Base-by-base conservation (phyloP, 2,329 filamentous ascomycete species). In the Conoideocrella luteorostrata region DNA sequence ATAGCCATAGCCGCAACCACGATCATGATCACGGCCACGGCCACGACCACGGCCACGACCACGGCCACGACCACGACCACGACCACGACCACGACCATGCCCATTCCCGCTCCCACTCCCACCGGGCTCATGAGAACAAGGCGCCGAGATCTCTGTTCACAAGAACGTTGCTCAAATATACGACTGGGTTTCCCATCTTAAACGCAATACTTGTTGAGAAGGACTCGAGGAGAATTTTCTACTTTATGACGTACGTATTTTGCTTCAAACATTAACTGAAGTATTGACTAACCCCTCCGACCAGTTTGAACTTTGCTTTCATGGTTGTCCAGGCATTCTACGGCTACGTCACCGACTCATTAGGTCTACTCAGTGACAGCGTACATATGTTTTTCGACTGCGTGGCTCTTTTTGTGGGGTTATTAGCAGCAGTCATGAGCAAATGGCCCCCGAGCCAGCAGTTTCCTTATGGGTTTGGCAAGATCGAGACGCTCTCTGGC, bases 341-440 rank as follows among this genome's bases (percentile, higher is more conserved):
- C 58, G 93, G 93, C 39, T 94, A 93, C 56, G 69, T 93, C 10
- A 97, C 89, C 4, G 90, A 95, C 53, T 98, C 93, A 0, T 71
- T 98, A 5, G 93, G 93, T 3, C 74, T 98, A n/a, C 78, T 98
- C 15, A 95, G 89, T 53, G 93, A 98, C 65, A 97, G 90, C 57
- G 93, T 98, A 50, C 93, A 98, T 67, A 98, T 98, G 93, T 91
- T 98, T 58, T 97, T 98, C 56, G 93, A 98, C 65, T 98, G 93
- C 54, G 82, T 96, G 28, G 93, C 91, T 17, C 75, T 98, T 22
- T 80, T 87, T 2, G 89, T 98, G 28, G 93, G 93, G 10, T 72
- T 98, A 9, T 84, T 91, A 54, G 93, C 93, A 22, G 85, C 91
- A 2, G 89, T 98, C 5, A 88, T 95, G 72, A 93, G 88, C 66